Percentiles rank a stretch among this genome's conserved stretches.
phyloP scores from a whole-genome alignment of 2,329 filamentous ascomycete species.

The Monosporascus sp. region DNA sequence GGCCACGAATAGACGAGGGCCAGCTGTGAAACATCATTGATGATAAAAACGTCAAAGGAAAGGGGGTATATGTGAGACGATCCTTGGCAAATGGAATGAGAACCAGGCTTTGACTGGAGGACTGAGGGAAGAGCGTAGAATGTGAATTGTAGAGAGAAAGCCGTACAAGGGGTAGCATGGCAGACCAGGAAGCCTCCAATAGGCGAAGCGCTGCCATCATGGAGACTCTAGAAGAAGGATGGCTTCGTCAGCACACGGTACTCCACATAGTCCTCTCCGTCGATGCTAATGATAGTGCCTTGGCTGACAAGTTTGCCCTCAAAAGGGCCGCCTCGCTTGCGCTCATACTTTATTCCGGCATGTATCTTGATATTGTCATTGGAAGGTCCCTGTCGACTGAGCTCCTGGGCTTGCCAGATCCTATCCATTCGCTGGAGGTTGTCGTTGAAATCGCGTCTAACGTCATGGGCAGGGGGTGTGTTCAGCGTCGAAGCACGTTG shows the following conservation, averaged over 20 bases:
- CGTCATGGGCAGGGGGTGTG: conserved; percentile 17
- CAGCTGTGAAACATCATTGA: too few species aligned
- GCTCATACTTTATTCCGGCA: conserved; percentile 57
- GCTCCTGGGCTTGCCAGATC: conserved; percentile 51
- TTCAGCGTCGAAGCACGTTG: background rate
- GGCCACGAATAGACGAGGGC: too few species aligned
- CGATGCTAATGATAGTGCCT: conserved; percentile 57
- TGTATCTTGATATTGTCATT: conserved; percentile 51
- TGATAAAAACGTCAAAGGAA: background rate
- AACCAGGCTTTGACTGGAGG: background rate
- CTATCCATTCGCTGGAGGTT: conserved; percentile 49
- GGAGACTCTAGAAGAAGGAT: conserved; percentile 45
- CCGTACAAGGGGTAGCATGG: background rate
- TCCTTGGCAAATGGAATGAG: background rate
- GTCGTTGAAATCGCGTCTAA: conserved; percentile 38
- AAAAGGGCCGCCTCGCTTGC: conserved; percentile 56
- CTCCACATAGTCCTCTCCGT: conserved; percentile 63
- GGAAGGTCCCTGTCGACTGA: conserved; percentile 22
- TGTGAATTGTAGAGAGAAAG: background rate
- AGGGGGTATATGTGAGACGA: conserved; percentile 1
- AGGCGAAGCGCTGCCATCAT: background rate
- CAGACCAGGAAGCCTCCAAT: background rate
- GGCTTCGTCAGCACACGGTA: conserved; percentile 61
- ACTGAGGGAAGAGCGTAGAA: background rate
- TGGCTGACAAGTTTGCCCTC: conserved; percentile 59